Conservation (phyloP, 106 monocot species). For the Iris macrosiphon region DNA sequence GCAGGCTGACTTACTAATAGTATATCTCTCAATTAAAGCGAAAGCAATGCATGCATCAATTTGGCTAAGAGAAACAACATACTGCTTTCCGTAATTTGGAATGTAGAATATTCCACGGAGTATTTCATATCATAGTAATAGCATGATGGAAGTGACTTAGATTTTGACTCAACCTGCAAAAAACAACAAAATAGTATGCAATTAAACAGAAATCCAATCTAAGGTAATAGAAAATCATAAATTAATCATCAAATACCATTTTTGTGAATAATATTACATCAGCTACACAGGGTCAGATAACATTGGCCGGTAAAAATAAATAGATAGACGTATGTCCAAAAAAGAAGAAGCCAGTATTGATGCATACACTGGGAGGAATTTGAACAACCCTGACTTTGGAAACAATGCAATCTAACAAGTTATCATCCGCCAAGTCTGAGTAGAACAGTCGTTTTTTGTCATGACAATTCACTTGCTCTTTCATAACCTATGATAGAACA, state of each 20-base stretch:
- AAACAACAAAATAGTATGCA: slow-evolving; percentile 7
- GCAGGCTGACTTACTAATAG: too few species aligned
- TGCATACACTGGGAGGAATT: slow-evolving; percentile 46
- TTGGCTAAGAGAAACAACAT: slow-evolving; percentile 8
- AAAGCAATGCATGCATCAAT: too few species aligned
- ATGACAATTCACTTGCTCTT: slow-evolving; percentile 47
- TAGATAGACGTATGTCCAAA: too few species aligned
- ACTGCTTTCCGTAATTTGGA: slow-evolving; percentile 48
- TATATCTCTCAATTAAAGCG: too few species aligned
- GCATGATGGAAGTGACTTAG: slow-evolving; percentile 26
- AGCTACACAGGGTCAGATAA: neutral
- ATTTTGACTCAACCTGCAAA: slow-evolving; percentile 46
- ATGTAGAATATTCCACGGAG: slow-evolving; percentile 70
- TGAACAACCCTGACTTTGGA: slow-evolving; percentile 58
- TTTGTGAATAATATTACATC: too few species aligned
- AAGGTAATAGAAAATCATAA: neutral
- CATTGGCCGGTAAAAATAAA: neutral
- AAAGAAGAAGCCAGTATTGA: slow-evolving; percentile 6
- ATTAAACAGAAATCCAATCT: too few species aligned
- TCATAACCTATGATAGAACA: slow-evolving; percentile 53
- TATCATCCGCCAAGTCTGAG: slow-evolving; percentile 78
- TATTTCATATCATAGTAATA: slow-evolving; percentile 88
- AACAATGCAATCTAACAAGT: slow-evolving; percentile 72
- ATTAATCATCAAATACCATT: neutral
- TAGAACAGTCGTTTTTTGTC: slow-evolving; percentile 71